Conservation (phyloP, 306 rosid species). For the Carpinus fangiana region DNA sequence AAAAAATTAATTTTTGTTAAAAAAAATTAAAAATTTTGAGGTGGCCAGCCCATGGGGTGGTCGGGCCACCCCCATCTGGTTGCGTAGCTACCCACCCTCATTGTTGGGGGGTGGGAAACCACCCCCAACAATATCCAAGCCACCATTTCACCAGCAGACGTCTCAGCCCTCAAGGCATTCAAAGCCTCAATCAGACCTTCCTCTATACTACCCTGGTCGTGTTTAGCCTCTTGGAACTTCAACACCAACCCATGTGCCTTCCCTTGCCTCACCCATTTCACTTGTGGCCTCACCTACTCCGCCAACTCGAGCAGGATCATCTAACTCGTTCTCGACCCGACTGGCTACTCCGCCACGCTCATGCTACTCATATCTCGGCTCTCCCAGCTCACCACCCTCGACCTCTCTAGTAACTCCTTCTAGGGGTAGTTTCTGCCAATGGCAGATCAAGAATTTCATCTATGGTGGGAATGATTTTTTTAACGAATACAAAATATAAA, state of each 20-base stretch:
- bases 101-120: too few species aligned
- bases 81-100: too few species aligned
- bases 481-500: too few species aligned
- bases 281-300: slow-evolving; percentile 76
- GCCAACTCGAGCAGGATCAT: slow-evolving; percentile 53
- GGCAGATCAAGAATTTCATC: too few species aligned
- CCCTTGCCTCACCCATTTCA: slow-evolving; percentile 74
- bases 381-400: slow-evolving; percentile 57
- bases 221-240: slow-evolving; percentile 90
- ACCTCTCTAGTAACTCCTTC: slow-evolving; percentile 72
- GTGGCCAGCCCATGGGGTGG: too few species aligned
- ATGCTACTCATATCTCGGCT: slow-evolving; percentile 60
- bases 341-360: slow-evolving; percentile 74
- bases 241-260: slow-evolving; percentile 67
- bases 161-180: slow-evolving; percentile 76
- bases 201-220: slow-evolving; percentile 68
- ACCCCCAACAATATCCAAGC: slow-evolving; percentile 24
- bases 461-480: too few species aligned
- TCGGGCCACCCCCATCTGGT: too few species aligned
- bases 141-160: slow-evolving; percentile 57
- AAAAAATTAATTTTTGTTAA: too few species aligned
- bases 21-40: too few species aligned
- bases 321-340: slow-evolving; percentile 88
- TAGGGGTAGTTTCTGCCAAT: too few species aligned
- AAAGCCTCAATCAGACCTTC: slow-evolving; percentile 67